Percentiles rank a stretch among this genome's conserved stretches.
Conservation (phyloP, 2,329 filamentous ascomycete species). For the Pseudogymnoascus verrucosus region DNA sequence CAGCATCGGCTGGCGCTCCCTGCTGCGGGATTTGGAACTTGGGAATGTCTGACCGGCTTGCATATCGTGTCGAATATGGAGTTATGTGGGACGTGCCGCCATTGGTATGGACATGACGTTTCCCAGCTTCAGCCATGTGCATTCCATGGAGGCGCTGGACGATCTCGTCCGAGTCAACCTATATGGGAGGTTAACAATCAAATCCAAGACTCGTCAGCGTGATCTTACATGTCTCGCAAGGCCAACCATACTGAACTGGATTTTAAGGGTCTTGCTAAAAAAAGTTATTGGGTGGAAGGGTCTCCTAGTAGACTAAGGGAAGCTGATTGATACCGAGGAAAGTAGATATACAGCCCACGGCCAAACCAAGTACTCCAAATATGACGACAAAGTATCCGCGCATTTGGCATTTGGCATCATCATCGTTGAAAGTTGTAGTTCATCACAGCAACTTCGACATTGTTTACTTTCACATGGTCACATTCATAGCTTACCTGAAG, state of each 20-base stretch:
- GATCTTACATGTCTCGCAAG: constrained; percentile 3
- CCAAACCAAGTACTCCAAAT: background rate
- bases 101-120: constrained; percentile 30
- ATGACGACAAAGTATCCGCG: background rate
- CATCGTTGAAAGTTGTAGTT: background rate
- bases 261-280: background rate
- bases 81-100: constrained; percentile 43
- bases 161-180: constrained; percentile 50
- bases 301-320: background rate
- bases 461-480: background rate
- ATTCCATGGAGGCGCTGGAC: constrained; percentile 42
- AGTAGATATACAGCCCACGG: background rate
- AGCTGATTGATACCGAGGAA: background rate
- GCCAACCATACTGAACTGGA: background rate
- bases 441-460: background rate
- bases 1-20: constrained; percentile 52
- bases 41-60: constrained; percentile 45
- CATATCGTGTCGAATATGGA: constrained; percentile 50
- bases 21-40: constrained; percentile 52
- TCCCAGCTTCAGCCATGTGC: constrained; percentile 31
- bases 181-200: background rate
- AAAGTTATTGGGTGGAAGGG: too few relatives aligned
- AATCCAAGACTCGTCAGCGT: background rate
- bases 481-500: too few relatives aligned
- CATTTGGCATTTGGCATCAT: background rate